Evolutionary conservation across 169 alveolate genomes (phyloP).

Genomic region (Eimeria brunetti): DNA sequence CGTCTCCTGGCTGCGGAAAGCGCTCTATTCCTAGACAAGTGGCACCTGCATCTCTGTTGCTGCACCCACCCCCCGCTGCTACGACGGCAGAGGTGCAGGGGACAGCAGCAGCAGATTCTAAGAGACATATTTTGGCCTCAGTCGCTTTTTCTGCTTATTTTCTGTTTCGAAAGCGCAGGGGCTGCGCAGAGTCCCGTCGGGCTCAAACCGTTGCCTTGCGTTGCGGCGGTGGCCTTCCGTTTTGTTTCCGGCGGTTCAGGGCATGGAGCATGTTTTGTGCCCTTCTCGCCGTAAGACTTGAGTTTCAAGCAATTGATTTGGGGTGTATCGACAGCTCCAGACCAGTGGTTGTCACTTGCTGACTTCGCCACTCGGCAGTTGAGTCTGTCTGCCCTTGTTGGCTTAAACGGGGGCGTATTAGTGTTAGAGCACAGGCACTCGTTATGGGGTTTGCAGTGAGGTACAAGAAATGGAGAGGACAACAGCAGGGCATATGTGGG

Average conservation of each 20-base stretch:
- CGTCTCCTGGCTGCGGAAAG: constrained; percentile 77
- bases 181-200: neutral
- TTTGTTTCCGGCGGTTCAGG: constrained; percentile 2
- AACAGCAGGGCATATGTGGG: neutral
- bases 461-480: neutral
- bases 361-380: neutral
- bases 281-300: neutral
- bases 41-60: neutral
- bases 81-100: neutral
- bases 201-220: neutral
- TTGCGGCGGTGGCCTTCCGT: neutral
- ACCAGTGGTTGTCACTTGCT: neutral
- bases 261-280: neutral
- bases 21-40: constrained; percentile 50
- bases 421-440: neutral
- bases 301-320: constrained; percentile 6
- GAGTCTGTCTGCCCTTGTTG: neutral
- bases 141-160: neutral
- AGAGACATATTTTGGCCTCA: neutral
- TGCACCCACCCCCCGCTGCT: no score
- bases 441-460: neutral
- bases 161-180: constrained; percentile 5
- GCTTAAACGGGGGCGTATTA: neutral
- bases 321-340: neutral
- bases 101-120: neutral